phyloP scores from a whole-genome alignment of 352 stramenopile species.

The Globisporangium barbulae region DNA sequence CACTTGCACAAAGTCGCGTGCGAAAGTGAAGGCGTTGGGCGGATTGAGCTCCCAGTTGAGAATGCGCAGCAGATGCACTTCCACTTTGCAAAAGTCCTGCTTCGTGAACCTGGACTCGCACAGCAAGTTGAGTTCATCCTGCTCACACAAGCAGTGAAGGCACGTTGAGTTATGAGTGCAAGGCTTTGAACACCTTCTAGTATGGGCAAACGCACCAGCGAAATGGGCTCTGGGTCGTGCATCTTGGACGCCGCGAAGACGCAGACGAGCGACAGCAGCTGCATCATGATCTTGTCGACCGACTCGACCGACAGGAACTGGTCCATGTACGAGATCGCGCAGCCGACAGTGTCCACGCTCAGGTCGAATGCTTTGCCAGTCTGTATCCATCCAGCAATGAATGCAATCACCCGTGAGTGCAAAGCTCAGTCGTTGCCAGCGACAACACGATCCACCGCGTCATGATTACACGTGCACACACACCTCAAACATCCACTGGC shows the following conservation, averaged over 20 bases:
- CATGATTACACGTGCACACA: not conserved
- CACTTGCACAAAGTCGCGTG: slow-evolving; percentile 52
- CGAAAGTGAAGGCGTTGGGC: slow-evolving; percentile 60
- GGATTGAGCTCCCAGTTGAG: slow-evolving; percentile 67
- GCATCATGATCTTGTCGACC: slow-evolving; percentile 68
- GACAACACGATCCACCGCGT: not conserved
- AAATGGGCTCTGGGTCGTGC: slow-evolving; percentile 63
- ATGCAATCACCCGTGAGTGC: not conserved
- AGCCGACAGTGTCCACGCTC: slow-evolving; percentile 54
- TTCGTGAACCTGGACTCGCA: slow-evolving; percentile 72
- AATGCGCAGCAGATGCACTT: slow-evolving; percentile 51
- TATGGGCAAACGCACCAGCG: slow-evolving; percentile 22
- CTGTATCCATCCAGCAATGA: slow-evolving; percentile 13
- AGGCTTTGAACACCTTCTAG: too few species aligned
- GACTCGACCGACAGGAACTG: slow-evolving; percentile 63
- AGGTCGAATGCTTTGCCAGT: slow-evolving; percentile 72
- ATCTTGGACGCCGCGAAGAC: slow-evolving; percentile 77
- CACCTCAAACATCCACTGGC: slow-evolving; percentile 73
- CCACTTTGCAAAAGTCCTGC: slow-evolving; percentile 52
- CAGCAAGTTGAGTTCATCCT: slow-evolving; percentile 69
- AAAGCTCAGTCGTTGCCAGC: not conserved
- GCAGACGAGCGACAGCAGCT: slow-evolving; percentile 72
- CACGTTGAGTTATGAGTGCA: not conserved
- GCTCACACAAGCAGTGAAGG: not conserved
- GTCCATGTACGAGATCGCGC: slow-evolving; percentile 69